Base-by-base conservation (phyloP, 192 early-diverging fungal genomes). In the Backusella circina region DNA sequence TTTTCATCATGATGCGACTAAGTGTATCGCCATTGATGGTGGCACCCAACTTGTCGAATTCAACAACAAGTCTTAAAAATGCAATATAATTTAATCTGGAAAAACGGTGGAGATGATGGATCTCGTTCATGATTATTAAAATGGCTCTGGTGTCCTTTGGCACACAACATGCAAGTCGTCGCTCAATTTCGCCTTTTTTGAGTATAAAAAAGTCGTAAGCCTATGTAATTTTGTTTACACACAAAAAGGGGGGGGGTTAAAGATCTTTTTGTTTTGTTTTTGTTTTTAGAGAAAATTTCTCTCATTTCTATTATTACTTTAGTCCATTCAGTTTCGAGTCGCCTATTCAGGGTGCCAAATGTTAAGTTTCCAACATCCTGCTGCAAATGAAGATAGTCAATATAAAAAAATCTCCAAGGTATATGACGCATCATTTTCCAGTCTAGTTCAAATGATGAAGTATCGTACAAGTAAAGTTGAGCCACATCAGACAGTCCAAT, bases 101-200 rank as follows among this genome's bases (percentile, higher is more conserved):
- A 44, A 41, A 75, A 9, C 44, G 66, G 1, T 65, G 47, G 5
- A 75, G 32, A 0, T 65, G 65, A 13, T 67, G 47, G 28, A 75
- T 54, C n/a, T 75, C 74, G 32, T 30, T 47, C 33, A 70, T 16
- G 21, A 70, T n/a, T 5, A 33, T 36, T 23, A 37, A 21, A 23
- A 37, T 36, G 1, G 21, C 23, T 38, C 18, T 36, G 36, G 12
- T 64, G 32, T 67, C 36, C 21, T 30, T 33, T 54, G 39, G 67
- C 28, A 30, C 28, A 31, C 41, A 50, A 5, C 18, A 68, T 35
- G 28, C 16, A 26, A 67, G 33, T 26, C 74, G 26, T 69, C 65
- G 37, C 26, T 75, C 57, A 44, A 75, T 75, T 75, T 75, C 74
- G 18, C 66, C 66, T 32, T 38, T 41, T 67, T 75, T 75, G 15